Base-by-base conservation (phyloP, 1,139 yeast genomes). In the Scheffersomyces quercinus region DNA sequence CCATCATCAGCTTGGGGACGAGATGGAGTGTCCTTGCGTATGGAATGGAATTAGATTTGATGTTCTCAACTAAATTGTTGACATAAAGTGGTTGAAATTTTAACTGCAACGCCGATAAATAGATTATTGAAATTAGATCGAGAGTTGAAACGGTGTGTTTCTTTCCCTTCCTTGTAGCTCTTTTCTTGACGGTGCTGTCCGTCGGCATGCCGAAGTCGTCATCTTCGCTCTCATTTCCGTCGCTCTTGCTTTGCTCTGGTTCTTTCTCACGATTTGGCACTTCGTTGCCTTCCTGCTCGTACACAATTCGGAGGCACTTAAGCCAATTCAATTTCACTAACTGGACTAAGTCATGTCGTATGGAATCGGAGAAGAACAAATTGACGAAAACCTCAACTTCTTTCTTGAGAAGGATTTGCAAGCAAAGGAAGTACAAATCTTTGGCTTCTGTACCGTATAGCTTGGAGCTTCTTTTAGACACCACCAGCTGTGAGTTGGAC, bases 361-460 rank as follows among this genome's bases (percentile, higher is more conserved):
- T 43, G 3, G 47, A 37, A 13, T 48, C 48, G 3, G 46, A 45
- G 29, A 51, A 51, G 33, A 82, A 59, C 60, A 68, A 65, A 29
- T 59, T 42, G 39, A 38, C 11, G 32, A 49, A 36, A 20, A 52
- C 29, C 34, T 46, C 56, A 10, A 77, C 62, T 54, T 86, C 88
- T 12, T 62, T 58, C 48, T 73, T 70, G 29, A 88, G 59, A 2
- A 86, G 58, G 28, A 63, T 56, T 60, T 88, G 96, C 38, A 81
- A 67, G 40, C 83, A 71, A 54, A 70, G 73, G 41, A 80, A 53
- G 47, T 70, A 75, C 38, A 80, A 50, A 14, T 67, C 63, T 31
- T 66, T 67, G 8, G 83, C 90, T 9, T 71, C 77, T 24, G 59
- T 56, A 16, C 96, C 96, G 53, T 71, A 75, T 12, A 80, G 57